Percentiles rank a stretch among this genome's conserved stretches.
Conservation (phyloP, 306 rosid genomes). For the Parietaria judaica region DNA sequence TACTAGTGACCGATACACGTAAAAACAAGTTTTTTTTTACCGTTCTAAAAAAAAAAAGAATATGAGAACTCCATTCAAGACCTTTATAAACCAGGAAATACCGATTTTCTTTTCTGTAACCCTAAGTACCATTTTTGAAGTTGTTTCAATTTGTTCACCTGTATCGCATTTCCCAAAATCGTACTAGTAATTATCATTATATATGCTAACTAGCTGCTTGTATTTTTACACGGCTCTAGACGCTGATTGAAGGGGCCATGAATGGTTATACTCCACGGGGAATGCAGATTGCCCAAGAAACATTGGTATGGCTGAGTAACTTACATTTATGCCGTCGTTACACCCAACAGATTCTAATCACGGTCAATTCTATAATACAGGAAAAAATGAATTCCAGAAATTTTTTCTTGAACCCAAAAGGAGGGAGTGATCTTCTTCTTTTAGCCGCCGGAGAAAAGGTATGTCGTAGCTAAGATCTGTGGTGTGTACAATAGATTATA, state of each 20-base stretch:
- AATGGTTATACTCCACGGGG: slow-evolving; percentile 76
- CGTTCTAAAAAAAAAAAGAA: too few relatives aligned
- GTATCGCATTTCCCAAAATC: too few relatives aligned
- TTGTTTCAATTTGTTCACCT: too few relatives aligned
- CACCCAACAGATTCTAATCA: not conserved
- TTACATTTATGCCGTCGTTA: not conserved
- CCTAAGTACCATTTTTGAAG: too few relatives aligned
- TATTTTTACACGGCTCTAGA: slow-evolving; percentile 39
- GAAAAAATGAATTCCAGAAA: slow-evolving; percentile 49
- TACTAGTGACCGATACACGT: too few relatives aligned
- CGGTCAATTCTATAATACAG: slow-evolving; percentile 32
- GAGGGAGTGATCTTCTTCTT: slow-evolving; percentile 62
- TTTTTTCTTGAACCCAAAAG: slow-evolving; percentile 39
- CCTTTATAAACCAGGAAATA: not conserved
- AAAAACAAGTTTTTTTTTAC: too few relatives aligned
- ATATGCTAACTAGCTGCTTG: slow-evolving; percentile 16
- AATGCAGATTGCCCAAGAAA: slow-evolving; percentile 79
- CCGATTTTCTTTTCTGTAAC: not conserved
- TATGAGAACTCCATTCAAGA: too few relatives aligned
- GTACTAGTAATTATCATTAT: slow-evolving; percentile 4
- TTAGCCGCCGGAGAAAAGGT: slow-evolving; percentile 87
- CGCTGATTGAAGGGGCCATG: slow-evolving; percentile 88
- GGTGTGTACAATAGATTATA: too few relatives aligned
- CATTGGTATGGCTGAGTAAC: slow-evolving; percentile 41
- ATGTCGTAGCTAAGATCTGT: not conserved